Conservation (phyloP, 2,329 filamentous ascomycete genomes). For the Aspergillus phoenicis region DNA sequence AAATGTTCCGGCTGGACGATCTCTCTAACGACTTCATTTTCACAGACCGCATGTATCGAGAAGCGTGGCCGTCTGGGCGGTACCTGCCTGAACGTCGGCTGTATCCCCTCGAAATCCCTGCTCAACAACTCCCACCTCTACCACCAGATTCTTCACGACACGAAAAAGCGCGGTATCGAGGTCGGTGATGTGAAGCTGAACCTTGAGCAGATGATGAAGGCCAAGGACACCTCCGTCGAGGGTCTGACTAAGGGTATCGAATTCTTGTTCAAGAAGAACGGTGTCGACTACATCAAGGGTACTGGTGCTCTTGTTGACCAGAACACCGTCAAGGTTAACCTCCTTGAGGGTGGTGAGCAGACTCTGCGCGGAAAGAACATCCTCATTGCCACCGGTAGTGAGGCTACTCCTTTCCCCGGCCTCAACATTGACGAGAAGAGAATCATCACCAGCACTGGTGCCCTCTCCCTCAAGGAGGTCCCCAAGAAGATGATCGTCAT, state of each 20-base stretch:
- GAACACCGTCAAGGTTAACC: slow-evolving; percentile 86
- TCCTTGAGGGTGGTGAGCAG: slow-evolving; percentile 89
- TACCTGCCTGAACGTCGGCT: slow-evolving; percentile 98
- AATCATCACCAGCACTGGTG: slow-evolving; percentile 94
- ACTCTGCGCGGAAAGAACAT: slow-evolving; percentile 93
- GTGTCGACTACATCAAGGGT: slow-evolving; percentile 96
- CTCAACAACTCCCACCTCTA: slow-evolving; percentile 99
- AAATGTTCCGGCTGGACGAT: slow-evolving; percentile 8
- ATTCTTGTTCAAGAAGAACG: slow-evolving; percentile 99
- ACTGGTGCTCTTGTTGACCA: slow-evolving; percentile 83
- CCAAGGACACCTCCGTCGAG: slow-evolving; percentile 87
- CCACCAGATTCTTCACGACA: slow-evolving; percentile 95
- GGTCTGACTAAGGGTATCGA: slow-evolving; percentile 96
- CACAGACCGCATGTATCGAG: slow-evolving; percentile 91
- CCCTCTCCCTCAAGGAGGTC: slow-evolving; percentile 83
- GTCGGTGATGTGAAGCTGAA: slow-evolving; percentile 97
- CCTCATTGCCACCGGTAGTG: slow-evolving; percentile 92
- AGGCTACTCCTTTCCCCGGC: slow-evolving; percentile 94
- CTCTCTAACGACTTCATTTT: slow-evolving; percentile 17
- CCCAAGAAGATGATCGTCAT: slow-evolving; percentile 97
- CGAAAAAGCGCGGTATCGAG: slow-evolving; percentile 95
- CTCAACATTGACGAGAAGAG: slow-evolving; percentile 96
- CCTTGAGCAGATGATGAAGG: slow-evolving; percentile 94
- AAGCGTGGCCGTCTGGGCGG: slow-evolving; percentile 94
- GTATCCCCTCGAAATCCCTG: slow-evolving; percentile 98